Percentiles rank a stretch among this genome's conserved stretches.
These are phyloP conservation scores for Aspergillus thermomutatus DNA, from an alignment of 2,329 filamentous ascomycete genomes.

Conservation along the genomic window DNA sequence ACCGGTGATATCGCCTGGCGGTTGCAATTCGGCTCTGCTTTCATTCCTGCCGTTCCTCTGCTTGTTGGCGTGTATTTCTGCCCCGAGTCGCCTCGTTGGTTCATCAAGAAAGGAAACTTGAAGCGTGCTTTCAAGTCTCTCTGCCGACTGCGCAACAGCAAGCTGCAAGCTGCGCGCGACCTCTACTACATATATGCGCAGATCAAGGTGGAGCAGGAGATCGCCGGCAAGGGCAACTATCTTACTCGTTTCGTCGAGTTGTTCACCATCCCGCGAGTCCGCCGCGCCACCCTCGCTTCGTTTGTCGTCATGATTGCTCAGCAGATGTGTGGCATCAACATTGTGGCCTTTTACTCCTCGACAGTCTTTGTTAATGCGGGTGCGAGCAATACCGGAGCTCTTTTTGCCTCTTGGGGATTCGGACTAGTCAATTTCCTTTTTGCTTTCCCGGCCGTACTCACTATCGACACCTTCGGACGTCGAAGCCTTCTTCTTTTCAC, in stretches of 20 bases:
- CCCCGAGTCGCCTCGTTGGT: constrained; percentile 65
- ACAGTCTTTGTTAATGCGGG: constrained; percentile 56
- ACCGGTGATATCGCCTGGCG: constrained; percentile 60
- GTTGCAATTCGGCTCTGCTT: constrained; percentile 61
- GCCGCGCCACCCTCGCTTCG: constrained; percentile 68
- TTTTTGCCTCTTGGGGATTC: constrained; percentile 63
- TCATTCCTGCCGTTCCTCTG: constrained; percentile 62
- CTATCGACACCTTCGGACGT: constrained; percentile 66
- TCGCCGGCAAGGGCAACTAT: constrained; percentile 52
- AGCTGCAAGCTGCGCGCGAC: constrained; percentile 60
- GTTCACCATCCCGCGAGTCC: constrained; percentile 48
- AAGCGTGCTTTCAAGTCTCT: constrained; percentile 59
- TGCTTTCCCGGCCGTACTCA: constrained; percentile 62
- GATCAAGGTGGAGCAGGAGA: constrained; percentile 45
- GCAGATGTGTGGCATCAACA: constrained; percentile 70
- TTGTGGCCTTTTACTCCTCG: constrained; percentile 72
- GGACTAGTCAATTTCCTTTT: constrained; percentile 64
- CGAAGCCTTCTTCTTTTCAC: constrained; percentile 62
- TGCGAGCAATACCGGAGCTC: constrained; percentile 52
- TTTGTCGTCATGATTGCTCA: constrained; percentile 77
- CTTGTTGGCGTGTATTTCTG: constrained; percentile 58
- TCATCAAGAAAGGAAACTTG: constrained; percentile 64
- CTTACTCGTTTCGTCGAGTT: constrained; percentile 56
- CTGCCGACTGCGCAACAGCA: constrained; percentile 54
- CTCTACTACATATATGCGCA: constrained; percentile 59